Percentiles rank a stretch among this genome's conserved stretches.
These are phyloP conservation scores for Lecanicillium sp. DNA, from an alignment of 2,329 filamentous ascomycete species.

Conservation along the genomic window DNA sequence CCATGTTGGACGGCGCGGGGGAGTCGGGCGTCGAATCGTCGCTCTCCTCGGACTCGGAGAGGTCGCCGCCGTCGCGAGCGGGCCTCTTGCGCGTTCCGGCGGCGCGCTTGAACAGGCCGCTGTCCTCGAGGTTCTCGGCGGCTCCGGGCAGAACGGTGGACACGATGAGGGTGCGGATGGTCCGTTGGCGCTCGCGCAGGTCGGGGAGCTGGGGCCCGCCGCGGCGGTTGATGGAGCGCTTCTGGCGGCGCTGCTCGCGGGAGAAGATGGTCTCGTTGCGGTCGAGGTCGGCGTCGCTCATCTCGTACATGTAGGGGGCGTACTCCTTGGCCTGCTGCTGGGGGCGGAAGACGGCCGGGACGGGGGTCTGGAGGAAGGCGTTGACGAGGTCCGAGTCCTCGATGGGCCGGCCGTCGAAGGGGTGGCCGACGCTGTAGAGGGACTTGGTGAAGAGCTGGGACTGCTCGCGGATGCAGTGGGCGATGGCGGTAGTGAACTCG, in stretches of 20 bases:
- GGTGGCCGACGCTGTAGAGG: conserved; percentile 86
- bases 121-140: conserved; percentile 73
- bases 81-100: conserved; percentile 54
- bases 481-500: conserved; percentile 95
- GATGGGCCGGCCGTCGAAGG: conserved; percentile 88
- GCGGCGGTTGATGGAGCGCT: conserved; percentile 87
- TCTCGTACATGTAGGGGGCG: conserved; percentile 86
- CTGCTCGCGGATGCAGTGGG: conserved; percentile 95
- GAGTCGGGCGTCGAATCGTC: conserved; percentile 84
- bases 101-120: conserved; percentile 76
- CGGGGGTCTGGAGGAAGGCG: conserved; percentile 78
- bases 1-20: conserved; percentile 67
- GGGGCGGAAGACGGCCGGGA: conserved; percentile 78
- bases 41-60: conserved; percentile 85
- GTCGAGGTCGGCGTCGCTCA: conserved; percentile 85
- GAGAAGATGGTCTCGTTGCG: conserved; percentile 88
- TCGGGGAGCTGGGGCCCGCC: conserved; percentile 93
- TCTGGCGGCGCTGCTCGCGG: conserved; percentile 87
- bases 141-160: conserved; percentile 89
- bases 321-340: conserved; percentile 93
- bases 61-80: conserved; percentile 56
- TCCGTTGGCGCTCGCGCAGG: conserved; percentile 88
- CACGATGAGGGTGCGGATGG: conserved; percentile 85
- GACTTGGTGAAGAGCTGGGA: conserved; percentile 90
- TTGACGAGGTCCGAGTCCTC: conserved; percentile 86